Evolutionary conservation across 345 rosid species (phyloP).

Genomic region (Melaleuca quinquenervia): DNA sequence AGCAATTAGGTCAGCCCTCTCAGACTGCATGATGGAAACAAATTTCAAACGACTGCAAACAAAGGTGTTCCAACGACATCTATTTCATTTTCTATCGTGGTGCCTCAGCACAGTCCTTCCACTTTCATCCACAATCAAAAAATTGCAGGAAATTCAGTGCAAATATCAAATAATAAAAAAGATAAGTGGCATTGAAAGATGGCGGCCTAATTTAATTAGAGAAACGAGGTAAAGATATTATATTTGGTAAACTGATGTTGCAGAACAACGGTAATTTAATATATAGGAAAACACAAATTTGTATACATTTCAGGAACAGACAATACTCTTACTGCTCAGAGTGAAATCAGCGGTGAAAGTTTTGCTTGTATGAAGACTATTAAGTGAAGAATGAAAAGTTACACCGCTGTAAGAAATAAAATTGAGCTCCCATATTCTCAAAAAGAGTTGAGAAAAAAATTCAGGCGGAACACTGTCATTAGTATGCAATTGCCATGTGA

Average conservation of each 20-base stretch:
- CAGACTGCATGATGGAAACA: constrained; percentile 14
- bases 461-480: not conserved
- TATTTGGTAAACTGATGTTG: not conserved
- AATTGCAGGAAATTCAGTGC: not conserved
- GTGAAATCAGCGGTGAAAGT: not conserved
- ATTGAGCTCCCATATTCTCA: not conserved
- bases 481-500: not conserved
- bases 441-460: not conserved
- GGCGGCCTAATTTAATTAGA: not conserved
- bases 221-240: not conserved
- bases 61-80: not conserved
- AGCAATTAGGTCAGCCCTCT: constrained; percentile 27
- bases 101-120: not conserved
- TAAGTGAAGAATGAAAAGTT: not conserved
- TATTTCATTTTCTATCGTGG: not conserved
- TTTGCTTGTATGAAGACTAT: not conserved
- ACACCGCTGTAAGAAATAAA: not conserved
- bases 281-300: not conserved
- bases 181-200: not conserved
- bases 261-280: not conserved
- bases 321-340: not conserved
- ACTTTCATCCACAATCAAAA: not conserved
- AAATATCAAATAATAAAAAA: not conserved
- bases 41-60: not conserved
- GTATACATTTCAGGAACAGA: not conserved